Evolutionary conservation across 2,329 filamentous ascomycete genomes (phyloP).

Genomic region (Microdochium nivale): DNA sequence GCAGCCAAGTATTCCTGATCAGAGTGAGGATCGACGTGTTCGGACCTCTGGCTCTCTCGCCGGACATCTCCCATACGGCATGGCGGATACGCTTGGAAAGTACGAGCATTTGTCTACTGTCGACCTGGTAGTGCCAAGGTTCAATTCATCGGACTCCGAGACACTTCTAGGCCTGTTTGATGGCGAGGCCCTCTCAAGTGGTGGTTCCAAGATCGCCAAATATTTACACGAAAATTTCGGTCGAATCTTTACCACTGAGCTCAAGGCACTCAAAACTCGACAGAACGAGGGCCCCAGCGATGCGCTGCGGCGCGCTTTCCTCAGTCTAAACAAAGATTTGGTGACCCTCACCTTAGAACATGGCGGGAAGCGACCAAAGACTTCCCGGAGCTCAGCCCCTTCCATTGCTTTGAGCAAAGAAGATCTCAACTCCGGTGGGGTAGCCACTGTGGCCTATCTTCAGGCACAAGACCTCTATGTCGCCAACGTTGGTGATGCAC

Average conservation of each 20-base stretch:
- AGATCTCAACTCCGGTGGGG: constrained; percentile 81
- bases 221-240: constrained; percentile 95
- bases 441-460: constrained; percentile 86
- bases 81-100: constrained; percentile 90
- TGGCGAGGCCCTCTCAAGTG: constrained; percentile 77
- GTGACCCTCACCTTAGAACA: constrained; percentile 76
- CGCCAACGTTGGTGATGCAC: constrained; percentile 90
- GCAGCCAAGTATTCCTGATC: constrained; percentile 85
- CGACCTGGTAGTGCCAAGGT: constrained; percentile 88
- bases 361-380: constrained; percentile 60
- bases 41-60: constrained; percentile 94
- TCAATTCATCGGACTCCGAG: constrained; percentile 83
- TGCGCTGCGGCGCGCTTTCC: constrained; percentile 77
- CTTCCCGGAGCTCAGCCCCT: constrained; percentile 63
- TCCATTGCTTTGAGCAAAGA: constrained; percentile 78
- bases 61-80: constrained; percentile 86
- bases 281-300: constrained; percentile 69
- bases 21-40: constrained; percentile 90
- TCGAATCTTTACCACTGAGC: constrained; percentile 70
- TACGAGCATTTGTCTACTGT: constrained; percentile 94
- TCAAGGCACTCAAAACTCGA: constrained; percentile 63
- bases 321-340: constrained; percentile 88
- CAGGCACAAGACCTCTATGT: constrained; percentile 86
- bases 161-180: constrained; percentile 93
- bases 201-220: constrained; percentile 92